phyloP scores from a whole-genome alignment of 352 stramenopile species.

The Phytopythium ostracodes region DNA sequence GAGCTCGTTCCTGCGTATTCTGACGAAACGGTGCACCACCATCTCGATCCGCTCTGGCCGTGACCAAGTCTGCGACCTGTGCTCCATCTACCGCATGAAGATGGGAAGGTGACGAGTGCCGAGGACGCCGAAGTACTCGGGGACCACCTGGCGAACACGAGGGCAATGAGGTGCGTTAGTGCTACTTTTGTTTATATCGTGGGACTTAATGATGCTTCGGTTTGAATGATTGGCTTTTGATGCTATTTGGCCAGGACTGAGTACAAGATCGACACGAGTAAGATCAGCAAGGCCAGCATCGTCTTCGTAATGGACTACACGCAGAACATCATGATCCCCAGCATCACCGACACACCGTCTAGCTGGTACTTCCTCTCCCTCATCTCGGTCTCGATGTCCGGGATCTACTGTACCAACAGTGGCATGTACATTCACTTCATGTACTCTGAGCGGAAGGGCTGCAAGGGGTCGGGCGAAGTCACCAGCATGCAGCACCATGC shows the following conservation, averaged over 20 bases:
- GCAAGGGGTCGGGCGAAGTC: slow-evolving; percentile 12
- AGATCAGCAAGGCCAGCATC: neutral
- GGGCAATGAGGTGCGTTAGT: slow-evolving; percentile 10
- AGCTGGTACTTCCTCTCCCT: slow-evolving; percentile 25
- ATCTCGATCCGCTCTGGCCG: neutral
- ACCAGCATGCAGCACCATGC: slow-evolving; percentile 12
- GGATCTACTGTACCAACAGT: slow-evolving; percentile 9
- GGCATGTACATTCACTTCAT: slow-evolving; percentile 11
- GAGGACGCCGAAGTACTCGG: slow-evolving; percentile 8
- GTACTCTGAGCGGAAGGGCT: slow-evolving; percentile 10
- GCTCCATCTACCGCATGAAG: slow-evolving; percentile 7
- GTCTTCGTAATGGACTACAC: slow-evolving; percentile 15
- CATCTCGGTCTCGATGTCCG: slow-evolving; percentile 11
- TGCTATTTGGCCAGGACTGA: neutral
- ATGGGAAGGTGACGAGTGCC: too few relatives aligned
- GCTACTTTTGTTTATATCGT: slow-evolving; percentile 4
- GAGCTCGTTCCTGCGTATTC: slow-evolving; percentile 3
- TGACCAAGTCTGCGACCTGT: slow-evolving; percentile 10
- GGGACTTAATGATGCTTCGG: too few relatives aligned
- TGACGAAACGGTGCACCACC: neutral
- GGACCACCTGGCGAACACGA: neutral
- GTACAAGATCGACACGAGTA: slow-evolving; percentile 3
- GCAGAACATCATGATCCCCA: slow-evolving; percentile 13
- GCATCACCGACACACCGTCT: slow-evolving; percentile 7
- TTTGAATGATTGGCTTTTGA: too few relatives aligned